Base-by-base conservation (phyloP, 2,329 filamentous ascomycete species). In the Fusarium chaquense region DNA sequence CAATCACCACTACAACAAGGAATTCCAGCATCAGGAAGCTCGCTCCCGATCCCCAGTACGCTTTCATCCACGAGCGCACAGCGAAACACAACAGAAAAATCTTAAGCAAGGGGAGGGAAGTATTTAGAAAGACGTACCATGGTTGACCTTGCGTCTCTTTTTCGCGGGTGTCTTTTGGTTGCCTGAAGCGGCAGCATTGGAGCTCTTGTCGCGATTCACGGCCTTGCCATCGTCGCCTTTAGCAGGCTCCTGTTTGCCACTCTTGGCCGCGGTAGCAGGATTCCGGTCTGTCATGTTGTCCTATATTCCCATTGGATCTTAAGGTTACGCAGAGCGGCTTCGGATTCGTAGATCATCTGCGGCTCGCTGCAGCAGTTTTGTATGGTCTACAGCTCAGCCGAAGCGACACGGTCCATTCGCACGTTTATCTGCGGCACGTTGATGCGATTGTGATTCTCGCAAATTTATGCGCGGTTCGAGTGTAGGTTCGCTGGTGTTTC, bases 131-230 rank as follows among this genome's bases (percentile, higher is more conserved):
- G 62, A 81, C 90, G 83, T 88, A 94, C 92, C 92, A 83, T 95
- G 92, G 84, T 94, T 94, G 74, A 95, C 92, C 84, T 95, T 95
- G 84, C 92, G 91, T 82, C 92, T 87, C 86, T 94, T 94, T 84
- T 93, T 94, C 50, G 92, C 94, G 60, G 91, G 90, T 78, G 89
- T 92, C 80, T 87, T 85, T 71, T 82, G 73, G 46, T 65, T 73
- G 45, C 63, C 69, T 47, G 58, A 58, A 47, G 67, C 72, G 57
- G 68, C 61, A 55, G 72, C 65, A 58, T 77, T 74, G 30, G 69
- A 65, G 65, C 47, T 67, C 56, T 77, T 78, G 50, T 73, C 73
- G 56, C 70, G 74, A 67, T 76, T 75, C 56, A 75, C 76, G 54
- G 73, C 70, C 66, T 79, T 79, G 59, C 70, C 72, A 55, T 76